Base-by-base conservation (phyloP, 352 stramenopile genomes). In the Phytopythium cucurbitacearum region DNA sequence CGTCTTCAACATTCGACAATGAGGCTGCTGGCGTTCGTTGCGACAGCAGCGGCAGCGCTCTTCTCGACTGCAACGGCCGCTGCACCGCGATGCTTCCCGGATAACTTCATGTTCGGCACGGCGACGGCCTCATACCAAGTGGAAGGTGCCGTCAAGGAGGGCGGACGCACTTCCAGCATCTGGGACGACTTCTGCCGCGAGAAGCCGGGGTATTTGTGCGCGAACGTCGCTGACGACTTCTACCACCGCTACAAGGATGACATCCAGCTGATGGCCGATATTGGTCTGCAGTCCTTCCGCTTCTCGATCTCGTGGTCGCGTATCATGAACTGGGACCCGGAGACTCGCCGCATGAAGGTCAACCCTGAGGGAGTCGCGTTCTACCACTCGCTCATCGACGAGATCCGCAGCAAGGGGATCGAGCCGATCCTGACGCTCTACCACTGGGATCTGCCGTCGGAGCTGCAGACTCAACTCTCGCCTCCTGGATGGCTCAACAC, bases 91-190 rank as follows among this genome's bases (percentile, higher is more conserved):
- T 80, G 71, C 57, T 80, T 80, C 54, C 67, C 67, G 0, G 33
- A 57, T 0, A 45, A 60, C 28, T 97, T 97, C 65, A 40, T 87
- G 33, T 94, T 83, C 56, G 90, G 90, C 9, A 69, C 71, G 11
- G 86, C 88, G 3, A 96, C 89, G 6, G 85, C 88, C 1, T 63
- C 78, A 7, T 94, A 94, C 67, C 89, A 98, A 66, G 86, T 97
- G 32, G 94, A 98, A 80, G 94, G 90, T 12, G 91, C 70, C 1
- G 63, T 60, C 15, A 66, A 91, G 28, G 71, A 85, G 46, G 83
- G 71, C 35, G 86, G 85, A n/a, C 67, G 86, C 9, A 89, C 83
- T n/a, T 43, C 62, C 35, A 82, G 69, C 62, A 97, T 98, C 55
- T 98, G 92, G 92, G 92, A 98, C 76, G 80, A 76, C 38, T 98